Evolutionary conservation across 352 stramenopile species (phyloP).

Genomic region (Globisporangium mamillatum): DNA sequence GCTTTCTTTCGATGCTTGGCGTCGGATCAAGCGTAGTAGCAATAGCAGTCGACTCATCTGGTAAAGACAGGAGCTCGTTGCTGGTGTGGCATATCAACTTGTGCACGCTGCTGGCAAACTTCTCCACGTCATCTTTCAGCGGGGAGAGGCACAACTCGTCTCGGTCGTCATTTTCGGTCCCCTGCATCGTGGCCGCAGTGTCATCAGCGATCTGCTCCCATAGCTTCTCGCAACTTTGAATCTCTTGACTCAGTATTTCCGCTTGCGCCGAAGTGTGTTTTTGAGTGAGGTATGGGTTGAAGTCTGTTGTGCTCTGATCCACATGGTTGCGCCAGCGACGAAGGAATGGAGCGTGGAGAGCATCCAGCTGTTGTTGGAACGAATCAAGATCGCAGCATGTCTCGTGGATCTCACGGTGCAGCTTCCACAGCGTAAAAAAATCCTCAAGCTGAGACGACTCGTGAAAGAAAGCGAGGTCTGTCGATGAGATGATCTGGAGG

Average conservation of each 20-base stretch:
- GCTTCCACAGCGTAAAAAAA: conserved; percentile 54
- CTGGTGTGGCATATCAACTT: conserved; percentile 43
- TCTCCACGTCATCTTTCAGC: conserved; percentile 70
- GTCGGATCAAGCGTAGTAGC: not conserved
- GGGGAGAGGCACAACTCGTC: conserved; percentile 46
- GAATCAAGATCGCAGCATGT: conserved; percentile 35
- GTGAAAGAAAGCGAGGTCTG: conserved; percentile 60
- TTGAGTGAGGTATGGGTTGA: conserved; percentile 72
- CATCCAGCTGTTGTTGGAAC: conserved; percentile 23
- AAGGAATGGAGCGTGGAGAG: conserved; percentile 40
- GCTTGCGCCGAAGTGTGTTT: conserved; percentile 48
- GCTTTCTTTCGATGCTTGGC: not conserved
- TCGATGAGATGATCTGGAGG: conserved; percentile 77
- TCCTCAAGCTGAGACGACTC: conserved; percentile 57
- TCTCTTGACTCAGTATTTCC: conserved; percentile 46
- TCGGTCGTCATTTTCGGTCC: conserved; percentile 27
- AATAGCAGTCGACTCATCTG: conserved; percentile 1
- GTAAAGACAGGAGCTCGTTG: not conserved
- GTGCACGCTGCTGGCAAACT: conserved; percentile 76
- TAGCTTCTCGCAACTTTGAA: conserved; percentile 43
- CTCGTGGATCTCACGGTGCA: conserved; percentile 49
- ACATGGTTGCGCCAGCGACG: conserved; percentile 44
- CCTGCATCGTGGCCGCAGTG: conserved; percentile 24
- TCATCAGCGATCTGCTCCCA: conserved; percentile 59
- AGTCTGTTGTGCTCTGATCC: conserved; percentile 41